Evolutionary conservation across 352 stramenopile genomes (phyloP), one percentile per base, ranked within the genome.

Genomic region (Pythium utonaiense): DNA sequence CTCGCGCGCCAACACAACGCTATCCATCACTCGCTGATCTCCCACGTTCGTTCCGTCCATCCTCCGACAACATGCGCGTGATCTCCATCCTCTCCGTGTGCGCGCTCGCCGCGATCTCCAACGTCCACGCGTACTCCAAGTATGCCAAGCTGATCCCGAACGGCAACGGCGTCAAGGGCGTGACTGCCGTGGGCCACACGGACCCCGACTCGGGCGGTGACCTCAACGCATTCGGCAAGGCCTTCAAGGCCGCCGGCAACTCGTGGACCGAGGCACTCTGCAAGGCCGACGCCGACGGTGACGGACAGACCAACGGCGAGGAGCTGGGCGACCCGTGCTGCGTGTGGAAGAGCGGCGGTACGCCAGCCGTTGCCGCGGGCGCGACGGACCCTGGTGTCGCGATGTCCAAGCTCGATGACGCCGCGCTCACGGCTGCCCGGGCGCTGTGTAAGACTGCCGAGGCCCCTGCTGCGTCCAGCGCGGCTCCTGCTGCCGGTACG

Each of bases 251-350:
- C 6, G 52, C 52, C 34, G 68, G 53, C 6, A 56, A 62, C 9
- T 31, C 50, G 27, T 78, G 70, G 70, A 75, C 66, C 3, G 41
- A 28, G 10, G 64, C 68, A 45, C 48, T 88, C 1, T 88, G 78
- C 57, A 31, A 81, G 49, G 61, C 58, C 33, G 78, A 88, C 54
- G 69, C 60, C 3, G 78, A 88, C 55, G 68, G 70, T 30, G 78
- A 88, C 48, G 76, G 76, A 30, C 59, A 69, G 21, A 84, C 71
- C 47, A 88, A 88, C 55, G 78, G 78, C 33, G 47, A 83, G 53
- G 78, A 88, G 64, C 67, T 88, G 17, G 78, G 77, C 34, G 78
- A 88, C 60, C 77, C 77, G 30, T 69, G 70, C 64, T 88, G 78
- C 52, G 40, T 57, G 17, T 87, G 72, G 71, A 70, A 45, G 34